phyloP scores from a whole-genome alignment of 2,329 filamentous ascomycete species.

The Cladosporium sp. region DNA sequence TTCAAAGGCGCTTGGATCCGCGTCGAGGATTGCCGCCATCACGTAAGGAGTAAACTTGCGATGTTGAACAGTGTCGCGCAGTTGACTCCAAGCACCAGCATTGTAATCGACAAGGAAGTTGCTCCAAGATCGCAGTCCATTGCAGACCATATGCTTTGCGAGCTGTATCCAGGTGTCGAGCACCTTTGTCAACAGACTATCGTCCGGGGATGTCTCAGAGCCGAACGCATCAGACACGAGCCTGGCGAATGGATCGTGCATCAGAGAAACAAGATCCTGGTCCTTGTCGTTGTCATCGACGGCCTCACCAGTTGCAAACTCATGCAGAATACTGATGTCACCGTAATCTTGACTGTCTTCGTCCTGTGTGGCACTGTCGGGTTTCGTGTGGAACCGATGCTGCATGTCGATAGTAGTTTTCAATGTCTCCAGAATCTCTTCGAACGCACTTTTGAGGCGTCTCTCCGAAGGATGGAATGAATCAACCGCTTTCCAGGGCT shows the following conservation, averaged over 20 bases:
- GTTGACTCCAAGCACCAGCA: conserved; percentile 46
- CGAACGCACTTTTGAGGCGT: conserved; percentile 43
- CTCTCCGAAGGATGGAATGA: conserved; percentile 45
- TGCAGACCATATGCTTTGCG: conserved; percentile 45
- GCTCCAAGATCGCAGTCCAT: conserved; percentile 47
- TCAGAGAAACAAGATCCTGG: not conserved
- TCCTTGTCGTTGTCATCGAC: not conserved
- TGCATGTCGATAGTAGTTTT: conserved; percentile 35
- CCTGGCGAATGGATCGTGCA: conserved; percentile 39
- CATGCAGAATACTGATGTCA: conserved; percentile 47
- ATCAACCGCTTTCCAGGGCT: conserved; percentile 42
- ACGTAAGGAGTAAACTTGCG: conserved; percentile 45
- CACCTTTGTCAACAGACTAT: conserved; percentile 48
- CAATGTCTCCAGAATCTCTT: conserved; percentile 48
- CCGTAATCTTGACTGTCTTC: conserved; percentile 65
- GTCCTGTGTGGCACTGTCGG: conserved; percentile 32
- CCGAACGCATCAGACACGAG: conserved; percentile 60
- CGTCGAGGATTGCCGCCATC: conserved; percentile 38
- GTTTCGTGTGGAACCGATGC: conserved; percentile 8
- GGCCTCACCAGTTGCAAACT: conserved; percentile 16
- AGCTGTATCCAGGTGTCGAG: conserved; percentile 54
- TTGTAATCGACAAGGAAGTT: conserved; percentile 54
- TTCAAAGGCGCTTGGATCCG: conserved; percentile 33
- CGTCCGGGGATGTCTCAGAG: conserved; percentile 52
- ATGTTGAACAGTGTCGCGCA: conserved; percentile 43